Evolutionary conservation across 192 early-diverging fungal species (phyloP), one percentile per base, ranked within the genome.

Genomic region (Podila minutissima): DNA sequence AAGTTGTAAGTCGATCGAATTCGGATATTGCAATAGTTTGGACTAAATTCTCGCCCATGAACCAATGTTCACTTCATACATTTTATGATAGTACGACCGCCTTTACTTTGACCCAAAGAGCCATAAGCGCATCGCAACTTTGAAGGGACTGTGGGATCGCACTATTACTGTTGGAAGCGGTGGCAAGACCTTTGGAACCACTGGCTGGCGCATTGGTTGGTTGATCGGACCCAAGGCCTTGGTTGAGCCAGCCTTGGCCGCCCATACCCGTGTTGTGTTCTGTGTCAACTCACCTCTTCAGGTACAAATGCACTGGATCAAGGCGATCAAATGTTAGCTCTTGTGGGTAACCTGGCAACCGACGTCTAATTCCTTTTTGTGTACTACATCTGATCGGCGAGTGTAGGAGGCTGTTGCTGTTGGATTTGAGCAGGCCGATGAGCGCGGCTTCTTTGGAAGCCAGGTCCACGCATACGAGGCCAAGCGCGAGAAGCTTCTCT

Each of bases 201-300:
- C 97, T 10, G 97, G 97, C 35, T 98, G 97, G 97, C 96, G 97
- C 68, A 88, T 98, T 49, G 97, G 97, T 49, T 98, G 97, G 97
- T 85, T 91, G 41, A 87, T 97, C 33, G 96, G 93, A 31, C 92
- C 93, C 26, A 86, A 85, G 20, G 83, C 90, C 20, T 68, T 98
- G 49, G 89, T 94, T 33, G 85, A 92, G 41, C 84, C 93, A 17
- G 85, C 91, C 4, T 91, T 96, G 74, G 86, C 95, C 28, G 95
- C 96, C 7, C 96, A 97, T 65, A 95, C 95, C 55, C 95, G 94
- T 76, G 88, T 96, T 37, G 92, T 96, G 5, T 98, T 98, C 72
- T 90, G 93, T 67, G 90, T 94, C 35, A 95, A 92, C 74, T 95
- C 96, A 0, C 97, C 97, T 15, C 88, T 95, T 59, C 97, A 98